Conservation (phyloP, 208 protist species). For the Wallacemonas rigidus region DNA sequence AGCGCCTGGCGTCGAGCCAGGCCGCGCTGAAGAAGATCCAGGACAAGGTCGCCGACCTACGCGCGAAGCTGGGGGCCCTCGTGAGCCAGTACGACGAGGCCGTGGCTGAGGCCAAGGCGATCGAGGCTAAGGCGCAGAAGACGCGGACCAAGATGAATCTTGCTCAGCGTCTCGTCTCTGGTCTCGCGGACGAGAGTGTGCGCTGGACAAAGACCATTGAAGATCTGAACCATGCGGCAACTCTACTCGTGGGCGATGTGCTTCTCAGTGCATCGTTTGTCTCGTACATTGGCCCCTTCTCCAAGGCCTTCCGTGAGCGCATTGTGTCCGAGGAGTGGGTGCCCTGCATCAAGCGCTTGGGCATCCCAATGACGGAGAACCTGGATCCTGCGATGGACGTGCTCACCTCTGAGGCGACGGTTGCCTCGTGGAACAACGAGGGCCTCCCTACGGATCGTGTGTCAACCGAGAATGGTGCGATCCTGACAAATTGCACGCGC, state of each 20-base stretch:
- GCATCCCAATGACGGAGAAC: conserved; percentile 94
- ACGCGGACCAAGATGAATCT: conserved; percentile 95
- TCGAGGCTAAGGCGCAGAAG: conserved; percentile 93
- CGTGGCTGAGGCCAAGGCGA: conserved; percentile 91
- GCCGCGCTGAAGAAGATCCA: conserved; percentile 93
- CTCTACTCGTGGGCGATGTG: conserved; percentile 96
- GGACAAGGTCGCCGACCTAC: conserved; percentile 94
- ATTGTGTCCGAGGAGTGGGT: conserved; percentile 95
- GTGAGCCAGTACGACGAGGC: conserved; percentile 95
- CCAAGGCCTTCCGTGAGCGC: conserved; percentile 93
- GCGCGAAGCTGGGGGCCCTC: conserved; percentile 93
- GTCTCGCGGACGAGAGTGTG: conserved; percentile 96
- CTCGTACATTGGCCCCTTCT: conserved; percentile 98
- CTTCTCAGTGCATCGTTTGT: conserved; percentile 97
- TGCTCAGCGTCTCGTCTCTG: conserved; percentile 94
- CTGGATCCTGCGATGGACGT: conserved; percentile 94
- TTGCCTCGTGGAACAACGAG: conserved; percentile 98
- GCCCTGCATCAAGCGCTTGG: conserved; percentile 85
- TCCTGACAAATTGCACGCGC: conserved; percentile 95
- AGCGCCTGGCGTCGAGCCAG: conserved; percentile 86
- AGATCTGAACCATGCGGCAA: conserved; percentile 86
- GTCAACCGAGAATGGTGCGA: conserved; percentile 98
- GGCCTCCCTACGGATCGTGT: conserved; percentile 96
- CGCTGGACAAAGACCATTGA: conserved; percentile 96
- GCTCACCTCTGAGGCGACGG: conserved; percentile 88